A percentile compares a stretch with the other conserved stretches of the same genome.
Conservation (phyloP, 1,139 yeast species). For the Taphrina flavorubra region DNA sequence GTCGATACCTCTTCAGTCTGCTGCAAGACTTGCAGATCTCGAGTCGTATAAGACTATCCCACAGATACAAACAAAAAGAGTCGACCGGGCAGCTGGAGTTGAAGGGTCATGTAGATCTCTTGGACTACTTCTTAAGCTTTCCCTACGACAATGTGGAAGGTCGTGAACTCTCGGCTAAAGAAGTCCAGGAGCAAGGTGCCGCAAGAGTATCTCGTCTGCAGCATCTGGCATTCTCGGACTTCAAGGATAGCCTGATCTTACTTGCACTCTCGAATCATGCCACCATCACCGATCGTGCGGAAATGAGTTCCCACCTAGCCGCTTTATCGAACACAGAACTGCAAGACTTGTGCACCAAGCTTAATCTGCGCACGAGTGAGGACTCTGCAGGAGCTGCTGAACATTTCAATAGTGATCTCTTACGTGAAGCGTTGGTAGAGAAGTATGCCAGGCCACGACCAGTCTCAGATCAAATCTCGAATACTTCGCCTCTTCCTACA, state of each 20-base stretch:
- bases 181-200: constrained; percentile 45
- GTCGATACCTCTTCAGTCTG: constrained; percentile 20
- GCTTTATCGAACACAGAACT: constrained; percentile 47
- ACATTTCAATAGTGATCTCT: constrained; percentile 34
- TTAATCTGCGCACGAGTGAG: constrained; percentile 2
- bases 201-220: constrained; percentile 48
- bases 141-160: constrained; percentile 56
- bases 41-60: constrained; percentile 1
- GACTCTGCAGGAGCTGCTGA: too few species aligned
- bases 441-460: constrained; percentile 42
- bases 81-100: neutral
- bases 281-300: constrained; percentile 48
- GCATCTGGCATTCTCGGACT: constrained; percentile 47
- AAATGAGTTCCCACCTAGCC: constrained; percentile 49
- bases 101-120: neutral
- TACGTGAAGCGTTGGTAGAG: constrained; percentile 46
- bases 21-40: constrained; percentile 19
- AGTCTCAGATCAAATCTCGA: constrained; percentile 18
- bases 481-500: constrained; percentile 7
- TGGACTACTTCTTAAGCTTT: neutral
- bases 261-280: constrained; percentile 51
- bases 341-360: constrained; percentile 1
- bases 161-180: constrained; percentile 47
- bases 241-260: constrained; percentile 48
- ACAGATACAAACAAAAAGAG: neutral